These are phyloP conservation scores for Spencermartinsiella europaea DNA, from an alignment of 805 yeast species.

Conservation along the genomic window DNA sequence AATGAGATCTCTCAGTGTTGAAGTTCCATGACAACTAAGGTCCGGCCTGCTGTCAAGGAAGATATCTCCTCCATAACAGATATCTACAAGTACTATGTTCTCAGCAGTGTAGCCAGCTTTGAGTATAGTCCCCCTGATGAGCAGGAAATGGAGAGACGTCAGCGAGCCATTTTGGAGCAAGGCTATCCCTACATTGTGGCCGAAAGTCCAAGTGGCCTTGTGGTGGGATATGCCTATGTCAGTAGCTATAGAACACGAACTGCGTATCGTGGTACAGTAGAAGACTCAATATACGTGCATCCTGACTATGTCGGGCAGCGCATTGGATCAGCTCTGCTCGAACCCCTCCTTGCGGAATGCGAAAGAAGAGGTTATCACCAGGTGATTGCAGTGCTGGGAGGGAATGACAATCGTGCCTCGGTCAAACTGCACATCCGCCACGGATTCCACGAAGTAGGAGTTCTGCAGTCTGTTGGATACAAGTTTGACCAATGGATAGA, in stretches of 20 bases:
- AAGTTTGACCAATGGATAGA: constrained; percentile 7
- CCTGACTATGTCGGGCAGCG: constrained; percentile 1
- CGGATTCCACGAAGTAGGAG: constrained; percentile 3
- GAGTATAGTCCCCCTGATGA: constrained; percentile 1
- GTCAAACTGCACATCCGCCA: constrained; percentile 1
- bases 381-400: neutral
- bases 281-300: constrained; percentile 4
- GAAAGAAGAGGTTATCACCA: neutral
- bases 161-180: neutral
- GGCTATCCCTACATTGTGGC: constrained; percentile 6
- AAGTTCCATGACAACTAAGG: too few species aligned
- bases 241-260: constrained; percentile 1
- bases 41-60: neutral
- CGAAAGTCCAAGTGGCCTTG: neutral
- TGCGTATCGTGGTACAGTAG: constrained; percentile 4
- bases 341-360: neutral
- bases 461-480: constrained; percentile 4
- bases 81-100: constrained; percentile 4
- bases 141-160: neutral
- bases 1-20: too few species aligned
- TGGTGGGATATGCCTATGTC: constrained; percentile 9
- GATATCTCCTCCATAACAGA: constrained; percentile 3
- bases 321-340: constrained; percentile 3
- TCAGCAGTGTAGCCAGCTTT: constrained; percentile 4
- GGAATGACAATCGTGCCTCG: neutral